Evolutionary conservation across 164 flowering plant species (phyloP), one percentile per base, ranked within the genome.

Genomic region (Stephania japonica): DNA sequence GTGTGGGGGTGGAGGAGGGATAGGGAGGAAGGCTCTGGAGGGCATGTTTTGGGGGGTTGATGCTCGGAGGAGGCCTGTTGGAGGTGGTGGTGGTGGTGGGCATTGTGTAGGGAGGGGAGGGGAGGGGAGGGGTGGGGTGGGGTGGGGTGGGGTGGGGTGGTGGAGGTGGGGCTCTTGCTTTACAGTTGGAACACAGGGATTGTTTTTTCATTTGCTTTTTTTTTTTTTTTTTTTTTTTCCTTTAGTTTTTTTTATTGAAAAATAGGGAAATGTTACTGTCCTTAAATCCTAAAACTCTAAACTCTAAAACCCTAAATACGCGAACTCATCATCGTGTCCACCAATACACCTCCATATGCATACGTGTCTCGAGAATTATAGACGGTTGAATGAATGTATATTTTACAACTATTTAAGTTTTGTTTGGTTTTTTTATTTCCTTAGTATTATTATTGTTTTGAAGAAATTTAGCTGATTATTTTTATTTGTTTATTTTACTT

Each of bases 11-110:
- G 0, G 80, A 75, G 42, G 24, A 69, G 71, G 85, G 74, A n/a
- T n/a, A 73, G 89, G 67, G 41, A 86, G 64, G 41, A 86, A 27
- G 27, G 84, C 80, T 61, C 93, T 88, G n/a, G 97, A 89, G 74
- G 96, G 85, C 98, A 92, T 93, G 74, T 72, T 72, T 21, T 62
- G 41, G 21, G 16, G 44, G 62, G 59, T 67, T 67, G 32, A 3
- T 27, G 32, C 7, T 59, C 24, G 21, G 24, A n/a, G 49, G n/a
- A 38, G 42, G 19, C 32, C 3, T 65, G 56, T 50, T 18, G 76
- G 76, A 67, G 76, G 70, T 26, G 76, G 71, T 19, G 76, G 70
- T 26, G 76, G 71, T 19, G 65, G n/a, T 24, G 25, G 25, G 44
- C 68, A 65, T 65, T 73, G 13, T 25, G 32, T 26, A 14, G 72